phyloP scores from a whole-genome alignment of 192 early-diverging fungal species.

The Podila clonocystis region DNA sequence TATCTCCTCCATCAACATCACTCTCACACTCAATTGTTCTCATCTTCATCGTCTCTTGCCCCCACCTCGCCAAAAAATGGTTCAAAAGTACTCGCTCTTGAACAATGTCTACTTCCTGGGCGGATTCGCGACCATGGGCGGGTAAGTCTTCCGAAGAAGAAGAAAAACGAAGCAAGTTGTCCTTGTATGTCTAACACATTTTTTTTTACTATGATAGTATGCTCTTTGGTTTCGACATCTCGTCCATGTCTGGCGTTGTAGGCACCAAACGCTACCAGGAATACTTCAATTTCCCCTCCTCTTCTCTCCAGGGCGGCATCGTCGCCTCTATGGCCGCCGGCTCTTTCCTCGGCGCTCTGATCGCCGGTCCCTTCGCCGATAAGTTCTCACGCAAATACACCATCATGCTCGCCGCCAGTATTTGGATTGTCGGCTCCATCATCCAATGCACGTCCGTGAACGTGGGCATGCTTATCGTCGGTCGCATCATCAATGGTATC shows the following conservation, averaged over 20 bases:
- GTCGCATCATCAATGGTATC: constrained; percentile 84
- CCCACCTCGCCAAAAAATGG: neutral
- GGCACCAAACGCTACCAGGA: constrained; percentile 59
- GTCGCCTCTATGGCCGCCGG: constrained; percentile 75
- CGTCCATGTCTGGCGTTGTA: constrained; percentile 62
- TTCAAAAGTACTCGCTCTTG: constrained; percentile 27
- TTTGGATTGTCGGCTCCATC: constrained; percentile 80
- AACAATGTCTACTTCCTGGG: constrained; percentile 54
- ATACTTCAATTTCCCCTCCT: constrained; percentile 65
- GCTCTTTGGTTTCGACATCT: constrained; percentile 67
- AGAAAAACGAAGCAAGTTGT: neutral
- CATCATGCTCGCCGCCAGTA: constrained; percentile 67
- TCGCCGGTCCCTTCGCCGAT: constrained; percentile 76
- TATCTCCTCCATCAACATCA: too few species aligned
- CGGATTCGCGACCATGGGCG: constrained; percentile 61
- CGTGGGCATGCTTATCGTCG: constrained; percentile 73
- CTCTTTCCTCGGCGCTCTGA: constrained; percentile 78
- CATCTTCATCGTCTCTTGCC: constrained; percentile 9
- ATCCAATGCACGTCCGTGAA: constrained; percentile 72
- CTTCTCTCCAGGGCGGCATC: constrained; percentile 69
- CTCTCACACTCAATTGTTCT: neutral
- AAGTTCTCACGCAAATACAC: constrained; percentile 72
- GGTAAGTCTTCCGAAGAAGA: constrained; percentile 17
- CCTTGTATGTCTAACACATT: too few species aligned
- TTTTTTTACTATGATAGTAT: constrained; percentile 18